Evolutionary conservation across 768 basidiomycete genomes (phyloP).

Genomic region (Phallus indusiatus): DNA sequence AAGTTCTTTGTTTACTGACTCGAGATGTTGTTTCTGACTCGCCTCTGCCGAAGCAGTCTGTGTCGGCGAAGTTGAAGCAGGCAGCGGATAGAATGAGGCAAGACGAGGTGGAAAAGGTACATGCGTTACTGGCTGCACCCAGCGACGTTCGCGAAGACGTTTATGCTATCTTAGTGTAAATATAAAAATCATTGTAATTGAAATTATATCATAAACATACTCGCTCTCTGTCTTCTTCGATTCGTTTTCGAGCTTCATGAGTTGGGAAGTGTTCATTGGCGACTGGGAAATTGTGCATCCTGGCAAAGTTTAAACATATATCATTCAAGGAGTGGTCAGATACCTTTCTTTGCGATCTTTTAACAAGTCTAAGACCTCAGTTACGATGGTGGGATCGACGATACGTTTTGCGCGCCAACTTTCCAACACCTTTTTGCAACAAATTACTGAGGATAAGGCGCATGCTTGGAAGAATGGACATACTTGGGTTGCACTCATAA

Average conservation of each 20-base stretch:
- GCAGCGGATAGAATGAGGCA: slow-evolving; percentile 52
- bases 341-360: slow-evolving; percentile 32
- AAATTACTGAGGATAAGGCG: background rate
- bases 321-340: background rate
- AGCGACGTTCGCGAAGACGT: slow-evolving; percentile 79
- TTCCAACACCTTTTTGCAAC: slow-evolving; percentile 62
- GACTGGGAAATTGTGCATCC: slow-evolving; percentile 7
- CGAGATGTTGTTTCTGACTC: background rate
- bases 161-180: slow-evolving; percentile 43
- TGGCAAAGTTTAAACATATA: background rate
- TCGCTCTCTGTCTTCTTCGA: slow-evolving; percentile 87
- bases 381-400: slow-evolving; percentile 68
- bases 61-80: background rate
- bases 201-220: slow-evolving; percentile 16
- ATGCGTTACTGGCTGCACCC: slow-evolving; percentile 57
- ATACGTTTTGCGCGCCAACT: slow-evolving; percentile 83
- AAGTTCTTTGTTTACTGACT: slow-evolving; percentile 34
- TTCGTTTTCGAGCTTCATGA: slow-evolving; percentile 68
- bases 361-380: slow-evolving; percentile 53
- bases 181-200: background rate
- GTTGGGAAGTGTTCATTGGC: slow-evolving; percentile 8
- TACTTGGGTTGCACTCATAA: slow-evolving; percentile 82
- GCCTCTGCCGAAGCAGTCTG: background rate
- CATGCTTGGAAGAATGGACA: slow-evolving; percentile 12
- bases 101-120: slow-evolving; percentile 29